Percentiles rank a stretch among this genome's conserved stretches.
phyloP scores from a whole-genome alignment of 208 protist species.

The Leishmania braziliensis region DNA sequence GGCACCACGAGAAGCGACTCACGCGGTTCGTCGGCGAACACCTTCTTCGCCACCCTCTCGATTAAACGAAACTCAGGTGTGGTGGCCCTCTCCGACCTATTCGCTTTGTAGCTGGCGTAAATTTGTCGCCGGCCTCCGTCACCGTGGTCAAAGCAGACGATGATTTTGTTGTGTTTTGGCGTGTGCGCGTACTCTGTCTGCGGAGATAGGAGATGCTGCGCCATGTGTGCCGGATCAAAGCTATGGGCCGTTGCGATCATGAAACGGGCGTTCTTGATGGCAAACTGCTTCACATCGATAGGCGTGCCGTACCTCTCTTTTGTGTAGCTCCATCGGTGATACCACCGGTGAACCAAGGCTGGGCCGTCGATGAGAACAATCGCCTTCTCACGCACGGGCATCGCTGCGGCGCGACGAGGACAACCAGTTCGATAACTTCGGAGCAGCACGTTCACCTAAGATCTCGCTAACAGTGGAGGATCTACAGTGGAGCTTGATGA shows the following conservation, averaged over 20 bases:
- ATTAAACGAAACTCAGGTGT: constrained; percentile 68
- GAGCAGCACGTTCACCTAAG: neutral
- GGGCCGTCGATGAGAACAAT: constrained; percentile 88
- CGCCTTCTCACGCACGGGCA: constrained; percentile 64
- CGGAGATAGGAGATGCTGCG: constrained; percentile 85
- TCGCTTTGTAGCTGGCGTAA: constrained; percentile 84
- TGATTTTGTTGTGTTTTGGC: constrained; percentile 86
- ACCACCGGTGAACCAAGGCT: constrained; percentile 89
- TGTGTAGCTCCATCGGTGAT: constrained; percentile 84
- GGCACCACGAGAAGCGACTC: constrained; percentile 73
- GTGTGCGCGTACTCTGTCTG: constrained; percentile 87
- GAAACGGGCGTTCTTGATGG: constrained; percentile 82
- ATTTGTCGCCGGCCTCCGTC: constrained; percentile 83
- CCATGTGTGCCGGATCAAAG: constrained; percentile 85
- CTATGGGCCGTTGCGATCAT: constrained; percentile 81
- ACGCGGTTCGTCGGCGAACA: constrained; percentile 77
- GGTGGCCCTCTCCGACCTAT: constrained; percentile 43
- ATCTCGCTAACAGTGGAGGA: neutral
- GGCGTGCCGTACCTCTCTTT: constrained; percentile 42
- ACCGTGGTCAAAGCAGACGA: constrained; percentile 90
- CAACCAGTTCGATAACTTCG: neutral
- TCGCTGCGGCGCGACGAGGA: constrained; percentile 9
- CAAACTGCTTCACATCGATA: constrained; percentile 78
- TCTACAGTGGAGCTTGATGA: neutral
- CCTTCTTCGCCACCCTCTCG: constrained; percentile 78